phyloP scores from a whole-genome alignment of 2,329 filamentous ascomycete genomes.

The Arthroderma sp. region DNA sequence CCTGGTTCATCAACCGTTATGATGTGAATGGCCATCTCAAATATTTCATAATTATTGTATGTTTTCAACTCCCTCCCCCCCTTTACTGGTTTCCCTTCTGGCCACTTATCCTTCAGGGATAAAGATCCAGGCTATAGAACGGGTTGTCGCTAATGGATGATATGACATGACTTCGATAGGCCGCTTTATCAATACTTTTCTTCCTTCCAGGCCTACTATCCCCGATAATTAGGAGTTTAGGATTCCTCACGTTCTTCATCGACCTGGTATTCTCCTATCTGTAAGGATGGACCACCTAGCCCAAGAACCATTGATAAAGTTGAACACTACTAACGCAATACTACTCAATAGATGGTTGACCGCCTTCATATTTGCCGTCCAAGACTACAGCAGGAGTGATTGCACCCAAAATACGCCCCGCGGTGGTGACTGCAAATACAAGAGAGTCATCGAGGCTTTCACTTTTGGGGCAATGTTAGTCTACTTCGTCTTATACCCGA shows the following conservation, averaged over 20 bases:
- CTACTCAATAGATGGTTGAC: slow-evolving; percentile 36
- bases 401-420: slow-evolving; percentile 27
- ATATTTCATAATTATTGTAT: slow-evolving; percentile 32
- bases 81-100: background rate
- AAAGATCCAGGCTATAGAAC: background rate
- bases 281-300: slow-evolving; percentile 17
- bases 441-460: slow-evolving; percentile 34
- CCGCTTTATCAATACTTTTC: slow-evolving; percentile 30
- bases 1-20: slow-evolving; percentile 29
- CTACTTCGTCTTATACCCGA: background rate
- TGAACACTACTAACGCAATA: background rate
- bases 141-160: background rate
- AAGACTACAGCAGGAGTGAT: slow-evolving; percentile 31
- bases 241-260: slow-evolving; percentile 29
- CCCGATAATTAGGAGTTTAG: slow-evolving; percentile 28
- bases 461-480: slow-evolving; percentile 37
- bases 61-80: slow-evolving; percentile 12
- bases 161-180: slow-evolving; percentile 13
- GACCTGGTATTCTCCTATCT: slow-evolving; percentile 38
- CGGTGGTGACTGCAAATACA: slow-evolving; percentile 25
- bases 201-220: slow-evolving; percentile 34
- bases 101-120: no score
- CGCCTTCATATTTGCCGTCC: slow-evolving; percentile 37
- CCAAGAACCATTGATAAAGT: slow-evolving; percentile 1
- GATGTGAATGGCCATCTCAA: slow-evolving; percentile 25